Conservation (phyloP, 495 filamentous ascomycete genomes). For the Gamarada debralockiae region DNA sequence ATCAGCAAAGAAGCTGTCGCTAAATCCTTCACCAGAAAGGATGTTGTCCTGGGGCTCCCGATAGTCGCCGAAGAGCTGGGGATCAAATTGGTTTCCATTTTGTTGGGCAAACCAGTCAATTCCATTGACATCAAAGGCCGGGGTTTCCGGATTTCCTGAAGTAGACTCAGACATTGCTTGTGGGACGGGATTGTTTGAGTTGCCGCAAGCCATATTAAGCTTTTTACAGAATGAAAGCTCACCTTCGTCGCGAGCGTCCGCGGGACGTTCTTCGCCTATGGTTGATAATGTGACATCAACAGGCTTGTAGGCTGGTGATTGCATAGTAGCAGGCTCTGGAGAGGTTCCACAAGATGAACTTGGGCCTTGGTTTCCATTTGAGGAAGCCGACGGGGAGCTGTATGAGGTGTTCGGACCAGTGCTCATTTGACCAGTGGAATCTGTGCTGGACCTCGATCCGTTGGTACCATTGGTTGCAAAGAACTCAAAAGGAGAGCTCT, state of each 20-base stretch:
- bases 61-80: constrained; percentile 88
- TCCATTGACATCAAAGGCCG: constrained; percentile 33
- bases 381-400: constrained; percentile 63
- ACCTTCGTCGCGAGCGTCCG: constrained; percentile 29
- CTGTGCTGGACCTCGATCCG: constrained; percentile 51
- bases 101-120: constrained; percentile 81
- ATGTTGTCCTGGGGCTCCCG: constrained; percentile 82
- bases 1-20: constrained; percentile 85
- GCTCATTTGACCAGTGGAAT: constrained; percentile 44
- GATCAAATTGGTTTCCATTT: constrained; percentile 86
- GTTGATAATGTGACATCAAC: constrained; percentile 53
- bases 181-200: constrained; percentile 64
- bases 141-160: constrained; percentile 26
- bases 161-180: constrained; percentile 26
- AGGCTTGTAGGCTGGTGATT: constrained; percentile 55
- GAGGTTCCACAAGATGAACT: constrained; percentile 77
- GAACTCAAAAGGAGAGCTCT: constrained; percentile 30
- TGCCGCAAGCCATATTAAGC: constrained; percentile 69
- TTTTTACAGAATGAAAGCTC: constrained; percentile 58
- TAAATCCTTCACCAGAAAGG: constrained; percentile 51
- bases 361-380: constrained; percentile 46
- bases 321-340: constrained; percentile 45
- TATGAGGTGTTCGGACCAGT: constrained; percentile 28
- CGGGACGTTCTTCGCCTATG: constrained; percentile 49
- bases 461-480: constrained; percentile 16